Conservation (phyloP, 164 flowering plant species). For the Vitis amurensis region DNA sequence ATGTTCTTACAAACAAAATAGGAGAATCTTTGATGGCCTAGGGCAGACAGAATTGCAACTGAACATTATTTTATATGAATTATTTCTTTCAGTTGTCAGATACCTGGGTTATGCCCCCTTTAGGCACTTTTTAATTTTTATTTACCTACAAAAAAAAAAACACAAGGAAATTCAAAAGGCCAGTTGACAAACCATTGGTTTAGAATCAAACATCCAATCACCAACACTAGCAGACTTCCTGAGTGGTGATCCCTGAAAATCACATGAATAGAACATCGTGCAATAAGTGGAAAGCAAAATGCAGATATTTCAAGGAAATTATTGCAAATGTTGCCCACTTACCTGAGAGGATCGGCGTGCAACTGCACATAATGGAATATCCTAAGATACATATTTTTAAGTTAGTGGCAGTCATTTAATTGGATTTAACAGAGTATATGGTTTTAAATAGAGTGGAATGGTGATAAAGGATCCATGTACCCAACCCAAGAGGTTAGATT, state of each 20-base stretch:
- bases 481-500: too few species aligned
- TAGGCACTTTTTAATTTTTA: not conserved
- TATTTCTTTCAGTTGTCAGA: too few species aligned
- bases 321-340: slow-evolving; percentile 13
- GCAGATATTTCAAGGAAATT: not conserved
- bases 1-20: too few species aligned
- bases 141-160: not conserved
- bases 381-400: slow-evolving; percentile 42
- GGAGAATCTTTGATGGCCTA: too few species aligned
- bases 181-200: slow-evolving; percentile 53
- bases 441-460: too few species aligned
- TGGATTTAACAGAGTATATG: not conserved
- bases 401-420: slow-evolving; percentile 30
- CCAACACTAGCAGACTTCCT: slow-evolving; percentile 98
- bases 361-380: slow-evolving; percentile 67
- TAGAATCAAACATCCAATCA: slow-evolving; percentile 79
- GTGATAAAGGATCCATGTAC: too few species aligned
- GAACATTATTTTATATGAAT: too few species aligned
- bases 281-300: slow-evolving; percentile 7
- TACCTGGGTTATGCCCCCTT: too few species aligned
- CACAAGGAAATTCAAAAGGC: not conserved
- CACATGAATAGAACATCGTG: slow-evolving; percentile 15
- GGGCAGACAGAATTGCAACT: too few species aligned
- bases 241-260: slow-evolving; percentile 75
- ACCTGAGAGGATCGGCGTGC: slow-evolving; percentile 76